Base-by-base conservation (phyloP, 306 rosid genomes). In the Acacia crassicarpa region DNA sequence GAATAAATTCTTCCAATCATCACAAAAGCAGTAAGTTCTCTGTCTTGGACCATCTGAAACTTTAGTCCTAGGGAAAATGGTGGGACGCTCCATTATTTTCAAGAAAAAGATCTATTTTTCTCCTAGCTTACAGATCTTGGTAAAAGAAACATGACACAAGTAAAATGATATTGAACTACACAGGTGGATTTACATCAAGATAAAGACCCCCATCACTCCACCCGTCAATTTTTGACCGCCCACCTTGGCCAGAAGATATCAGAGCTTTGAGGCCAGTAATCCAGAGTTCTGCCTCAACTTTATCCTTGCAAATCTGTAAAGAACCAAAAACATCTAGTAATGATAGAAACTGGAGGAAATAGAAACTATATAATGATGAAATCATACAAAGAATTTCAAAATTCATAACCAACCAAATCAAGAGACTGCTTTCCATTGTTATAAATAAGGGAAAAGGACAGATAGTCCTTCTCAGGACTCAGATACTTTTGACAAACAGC, bases 191-290 rank as follows among this genome's bases (percentile, higher is more conserved):
- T 95, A 95, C 99, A 85, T 95, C 97, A 85, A 90, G 87, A 86
- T 89, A 89, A 84, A 95, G 89, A 82, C 94, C 97, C 51, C 92
- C 99, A 67, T 95, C 99, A 90, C 87, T 91, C 99, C 97, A 91
- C 83, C 99, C 99, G 82, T 95, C 99, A 78, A 95, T 95, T 84
- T 93, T 95, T 81, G 97, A 95, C 81, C 99, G 97, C 54, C 97
- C 99, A 86, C 97, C 98, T 89, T 87, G 97, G 78, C 96, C 96
- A 82, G 97, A 92, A 72, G 91, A 84, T 80, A 92, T 89, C 83
- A 95, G 81, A 75, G 93, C 88, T 85, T 89, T 93, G 76, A 93
- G 92, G 81, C 99, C 98, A 44, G 90, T 87, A 93, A 93, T 96
- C 99, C 99, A 93, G 89, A 88, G 92, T 86, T 93, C 97, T 30